Evolutionary conservation across 129 eudicot species (phyloP), one percentile per base, ranked within the genome.

Genomic region (Apium graveolens): DNA sequence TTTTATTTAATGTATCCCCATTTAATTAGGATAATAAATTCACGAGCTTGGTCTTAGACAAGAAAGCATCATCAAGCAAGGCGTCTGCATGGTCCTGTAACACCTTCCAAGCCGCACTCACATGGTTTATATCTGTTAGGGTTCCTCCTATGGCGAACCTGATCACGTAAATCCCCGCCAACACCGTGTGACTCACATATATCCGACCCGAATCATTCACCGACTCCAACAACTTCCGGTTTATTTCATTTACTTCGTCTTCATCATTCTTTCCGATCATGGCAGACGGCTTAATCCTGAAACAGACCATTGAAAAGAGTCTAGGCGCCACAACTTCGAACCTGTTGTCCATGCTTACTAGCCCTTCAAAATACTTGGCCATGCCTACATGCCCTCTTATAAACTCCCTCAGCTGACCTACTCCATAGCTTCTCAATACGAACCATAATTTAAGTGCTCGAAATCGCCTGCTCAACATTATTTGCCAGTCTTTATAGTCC

Each of bases 311-410:
- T 12, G 82, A 80, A 51, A 86, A 86, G 9, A 55, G 49, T 41
- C 82, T 69, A 46, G 87, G 89, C 16, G 60, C 83, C 74, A 83
- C 79, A 26, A 86, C 63, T 78, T 83, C 83, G 49, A 83, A 86
- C 72, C 76, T 77, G 4, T 41, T 71, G 73, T 86, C 85, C 49
- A 55, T 24, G 0, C 4, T 3, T 26, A 86, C 80, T 17, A 77
- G 75, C 13, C 68, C 49, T 78, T 86, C 87, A 16, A 83, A 69
- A 53, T 75, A 49, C 73, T 75, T 68, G 3, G 86, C 86, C 80
- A 79, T 53, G 35, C 70, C 76, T 46, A 79, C 86, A 79, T 83
- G 86, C 53, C 78, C 81, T 49, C 80, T 49, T 26, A 70, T 57
- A 24, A 53, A 46, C 12, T 43, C 70, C 62, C 86, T 71, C 39